Percentiles rank a stretch among this genome's conserved stretches.
Evolutionary conservation across 257 asterid species (phyloP).

Genomic region (Fraxinus excelsior): DNA sequence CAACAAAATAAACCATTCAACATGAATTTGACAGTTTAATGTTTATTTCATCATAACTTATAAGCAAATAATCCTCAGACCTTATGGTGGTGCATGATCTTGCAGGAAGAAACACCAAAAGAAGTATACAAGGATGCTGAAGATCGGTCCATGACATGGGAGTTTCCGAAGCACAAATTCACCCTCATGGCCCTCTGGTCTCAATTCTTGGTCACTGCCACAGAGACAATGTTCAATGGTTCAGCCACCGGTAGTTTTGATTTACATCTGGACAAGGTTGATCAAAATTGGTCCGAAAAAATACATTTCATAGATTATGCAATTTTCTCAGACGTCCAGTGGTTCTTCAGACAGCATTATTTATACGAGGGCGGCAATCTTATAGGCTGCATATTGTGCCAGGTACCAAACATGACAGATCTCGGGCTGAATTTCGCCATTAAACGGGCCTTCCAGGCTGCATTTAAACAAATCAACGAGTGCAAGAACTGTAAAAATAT

Average conservation of each 20-base stretch:
- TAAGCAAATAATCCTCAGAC: too few relatives aligned
- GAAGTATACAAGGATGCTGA: conserved; percentile 36
- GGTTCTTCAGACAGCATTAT: conserved; percentile 49
- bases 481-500: conserved; percentile 33
- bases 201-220: conserved; percentile 40
- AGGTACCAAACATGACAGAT: conserved; percentile 32
- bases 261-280: conserved; percentile 43
- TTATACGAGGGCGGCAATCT: conserved; percentile 33
- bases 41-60: too few relatives aligned
- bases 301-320: conserved; percentile 40
- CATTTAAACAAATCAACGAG: conserved; percentile 37
- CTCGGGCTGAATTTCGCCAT: conserved; percentile 39
- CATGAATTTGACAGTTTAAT: too few relatives aligned
- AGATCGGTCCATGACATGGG: conserved; percentile 41
- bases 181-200: conserved; percentile 45
- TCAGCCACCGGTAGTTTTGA: conserved; percentile 40
- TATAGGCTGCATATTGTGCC: conserved; percentile 48
- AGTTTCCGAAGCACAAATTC: conserved; percentile 44
- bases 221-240: conserved; percentile 40
- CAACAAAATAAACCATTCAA: too few relatives aligned
- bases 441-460: conserved; percentile 35
- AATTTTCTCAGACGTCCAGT: conserved; percentile 50
- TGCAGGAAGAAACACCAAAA: conserved; percentile 49
- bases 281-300: conserved; percentile 40
- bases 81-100: neutral